Conservation (phyloP, 2,329 filamentous ascomycete genomes). For the Aquanectria penicillioides region DNA sequence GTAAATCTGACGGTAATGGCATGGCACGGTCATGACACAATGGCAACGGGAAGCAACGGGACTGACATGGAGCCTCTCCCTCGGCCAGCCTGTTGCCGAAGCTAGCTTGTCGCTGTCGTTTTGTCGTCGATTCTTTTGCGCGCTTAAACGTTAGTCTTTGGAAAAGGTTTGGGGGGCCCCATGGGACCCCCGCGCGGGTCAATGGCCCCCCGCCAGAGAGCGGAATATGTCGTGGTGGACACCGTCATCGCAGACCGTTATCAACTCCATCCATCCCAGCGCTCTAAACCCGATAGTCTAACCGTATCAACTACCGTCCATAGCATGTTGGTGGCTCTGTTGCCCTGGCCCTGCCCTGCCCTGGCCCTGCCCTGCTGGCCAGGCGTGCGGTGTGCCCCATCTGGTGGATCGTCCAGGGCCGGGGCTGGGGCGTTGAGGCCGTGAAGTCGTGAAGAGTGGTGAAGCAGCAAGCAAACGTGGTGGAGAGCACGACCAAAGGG, state of each 20-base stretch:
- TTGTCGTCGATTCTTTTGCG: no score
- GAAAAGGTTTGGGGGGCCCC: background rate
- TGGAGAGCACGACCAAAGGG: no score
- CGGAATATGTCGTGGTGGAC: background rate
- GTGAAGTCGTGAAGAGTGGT: no score
- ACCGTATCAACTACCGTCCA: background rate
- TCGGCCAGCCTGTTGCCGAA: slow-evolving; percentile 5
- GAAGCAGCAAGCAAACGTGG: background rate
- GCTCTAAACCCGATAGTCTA: background rate
- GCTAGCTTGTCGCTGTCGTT: no score
- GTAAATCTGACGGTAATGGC: no score
- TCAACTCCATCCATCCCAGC: background rate
- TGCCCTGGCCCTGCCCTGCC: no score
- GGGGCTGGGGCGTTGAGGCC: no score
- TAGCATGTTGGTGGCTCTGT: no score
- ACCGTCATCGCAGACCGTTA: background rate
- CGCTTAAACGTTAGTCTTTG: background rate
- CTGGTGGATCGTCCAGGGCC: background rate
- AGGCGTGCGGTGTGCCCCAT: no score
- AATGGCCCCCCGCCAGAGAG: background rate
- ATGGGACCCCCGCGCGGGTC: background rate
- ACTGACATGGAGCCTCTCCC: background rate
- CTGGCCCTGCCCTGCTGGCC: no score
- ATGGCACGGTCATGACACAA: no score
- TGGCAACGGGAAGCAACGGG: background rate